Conservation (phyloP, 2,329 filamentous ascomycete genomes). For the Thielaviopsis euricoi region DNA sequence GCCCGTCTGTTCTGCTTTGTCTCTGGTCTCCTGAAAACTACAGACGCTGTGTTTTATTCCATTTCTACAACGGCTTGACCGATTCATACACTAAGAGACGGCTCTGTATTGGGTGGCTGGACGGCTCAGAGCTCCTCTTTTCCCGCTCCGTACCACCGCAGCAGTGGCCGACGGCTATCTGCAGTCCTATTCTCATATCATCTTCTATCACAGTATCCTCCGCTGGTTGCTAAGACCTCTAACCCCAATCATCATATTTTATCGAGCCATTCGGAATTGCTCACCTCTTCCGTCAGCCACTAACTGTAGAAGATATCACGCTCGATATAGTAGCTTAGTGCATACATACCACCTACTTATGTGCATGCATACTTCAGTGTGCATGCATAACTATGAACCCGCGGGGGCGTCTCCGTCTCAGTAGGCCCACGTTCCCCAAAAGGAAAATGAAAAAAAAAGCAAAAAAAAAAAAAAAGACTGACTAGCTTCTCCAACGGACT, state of each 20-base stretch:
- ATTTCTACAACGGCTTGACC: no score
- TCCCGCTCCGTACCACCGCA: background rate
- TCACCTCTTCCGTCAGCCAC: background rate
- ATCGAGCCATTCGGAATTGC: background rate
- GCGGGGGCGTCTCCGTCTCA: background rate
- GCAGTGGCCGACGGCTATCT: background rate
- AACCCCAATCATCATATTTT: background rate
- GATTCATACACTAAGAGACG: no score
- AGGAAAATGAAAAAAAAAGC: no score
- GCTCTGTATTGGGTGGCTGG: background rate
- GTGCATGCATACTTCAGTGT: background rate
- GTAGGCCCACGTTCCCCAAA: background rate
- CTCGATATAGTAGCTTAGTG: background rate
- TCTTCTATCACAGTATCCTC: no score
- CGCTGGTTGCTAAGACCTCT: background rate
- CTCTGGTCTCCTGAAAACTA: background rate
- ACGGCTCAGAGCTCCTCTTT: background rate
- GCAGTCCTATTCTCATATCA: background rate
- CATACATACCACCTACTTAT: background rate
- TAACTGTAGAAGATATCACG: background rate
- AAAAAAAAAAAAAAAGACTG: background rate
- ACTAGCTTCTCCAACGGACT: background rate
- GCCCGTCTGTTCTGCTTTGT: no score
- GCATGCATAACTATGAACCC: background rate
- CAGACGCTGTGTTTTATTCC: background rate